These are phyloP conservation scores for Rhizopogon vulgaris DNA, from an alignment of 768 basidiomycete species.

Conservation along the genomic window DNA sequence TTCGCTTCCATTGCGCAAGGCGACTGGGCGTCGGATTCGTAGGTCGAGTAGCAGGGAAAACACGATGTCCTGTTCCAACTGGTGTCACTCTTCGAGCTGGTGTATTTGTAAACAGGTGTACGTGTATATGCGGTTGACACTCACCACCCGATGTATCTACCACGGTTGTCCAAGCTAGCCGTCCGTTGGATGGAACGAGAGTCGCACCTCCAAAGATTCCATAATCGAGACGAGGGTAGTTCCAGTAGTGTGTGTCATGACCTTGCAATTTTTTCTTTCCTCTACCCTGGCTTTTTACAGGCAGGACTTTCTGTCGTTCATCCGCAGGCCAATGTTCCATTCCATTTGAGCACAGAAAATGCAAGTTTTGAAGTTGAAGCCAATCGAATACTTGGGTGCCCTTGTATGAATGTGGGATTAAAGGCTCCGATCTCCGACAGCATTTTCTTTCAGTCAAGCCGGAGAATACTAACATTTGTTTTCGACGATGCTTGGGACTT, in stretches of 20 bases:
- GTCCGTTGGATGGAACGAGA: slow-evolving; percentile 38
- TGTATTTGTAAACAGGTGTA: slow-evolving; percentile 4
- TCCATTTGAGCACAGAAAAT: slow-evolving; percentile 42
- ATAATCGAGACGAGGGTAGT: slow-evolving; percentile 50
- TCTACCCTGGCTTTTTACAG: slow-evolving; percentile 9
- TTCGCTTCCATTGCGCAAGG: slow-evolving; percentile 35
- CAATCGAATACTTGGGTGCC: too few species aligned
- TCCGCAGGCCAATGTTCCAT: slow-evolving; percentile 72
- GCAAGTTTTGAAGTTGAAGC: background rate
- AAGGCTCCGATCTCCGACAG: background rate
- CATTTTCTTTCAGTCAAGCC: slow-evolving; percentile 2
- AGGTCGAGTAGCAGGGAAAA: slow-evolving; percentile 57
- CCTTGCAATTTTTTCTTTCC: slow-evolving; percentile 27
- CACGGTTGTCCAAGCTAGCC: slow-evolving; percentile 49
- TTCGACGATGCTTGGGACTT: slow-evolving; percentile 45
- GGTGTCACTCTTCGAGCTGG: slow-evolving; percentile 28
- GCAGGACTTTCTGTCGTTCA: slow-evolving; percentile 28
- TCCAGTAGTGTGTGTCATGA: slow-evolving; percentile 22
- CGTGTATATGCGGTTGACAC: background rate
- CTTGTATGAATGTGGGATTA: slow-evolving; percentile 5
- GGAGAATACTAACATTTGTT: slow-evolving; percentile 11
- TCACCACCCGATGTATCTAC: slow-evolving; percentile 23
- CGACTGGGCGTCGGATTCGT: slow-evolving; percentile 15
- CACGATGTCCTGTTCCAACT: slow-evolving; percentile 28
- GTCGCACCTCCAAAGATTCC: slow-evolving; percentile 54